phyloP scores from a whole-genome alignment of 257 asterid genomes.

The Solanum pennellii region DNA sequence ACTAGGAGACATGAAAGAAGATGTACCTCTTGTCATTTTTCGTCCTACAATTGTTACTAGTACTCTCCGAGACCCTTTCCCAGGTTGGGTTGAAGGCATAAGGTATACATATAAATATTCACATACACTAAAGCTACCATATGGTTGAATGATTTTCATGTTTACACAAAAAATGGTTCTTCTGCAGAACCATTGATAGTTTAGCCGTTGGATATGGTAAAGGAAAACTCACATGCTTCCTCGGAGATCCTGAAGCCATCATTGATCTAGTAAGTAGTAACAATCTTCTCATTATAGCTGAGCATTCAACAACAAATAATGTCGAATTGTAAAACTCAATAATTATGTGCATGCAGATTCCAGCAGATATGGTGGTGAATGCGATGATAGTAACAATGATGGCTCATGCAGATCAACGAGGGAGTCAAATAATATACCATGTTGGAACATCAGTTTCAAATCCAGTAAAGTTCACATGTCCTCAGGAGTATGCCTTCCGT shows the following conservation, averaged over 20 bases:
- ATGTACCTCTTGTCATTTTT: constrained; percentile 39
- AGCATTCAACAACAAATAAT: background rate
- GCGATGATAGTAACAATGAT: constrained; percentile 69
- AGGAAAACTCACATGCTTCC: constrained; percentile 59
- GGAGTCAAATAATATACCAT: constrained; percentile 42
- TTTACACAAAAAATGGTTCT: background rate
- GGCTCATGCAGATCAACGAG: constrained; percentile 36
- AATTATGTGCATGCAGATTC: constrained; percentile 38
- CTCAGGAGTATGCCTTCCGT: constrained; percentile 38
- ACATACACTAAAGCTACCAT: background rate
- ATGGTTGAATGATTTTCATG: background rate
- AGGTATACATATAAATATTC: constrained; percentile 21
- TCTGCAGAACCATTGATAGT: constrained; percentile 80
- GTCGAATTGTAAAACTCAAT: background rate
- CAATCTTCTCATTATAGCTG: background rate
- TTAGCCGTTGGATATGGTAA: constrained; percentile 68
- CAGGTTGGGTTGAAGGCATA: constrained; percentile 88
- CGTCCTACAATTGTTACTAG: constrained; percentile 77
- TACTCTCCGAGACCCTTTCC: constrained; percentile 67
- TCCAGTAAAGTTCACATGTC: constrained; percentile 25
- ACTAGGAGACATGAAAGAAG: constrained; percentile 25
- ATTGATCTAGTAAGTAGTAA: constrained; percentile 47
- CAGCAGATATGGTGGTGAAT: constrained; percentile 95
- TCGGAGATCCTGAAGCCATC: constrained; percentile 41
- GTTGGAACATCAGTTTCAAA: constrained; percentile 69